Evolutionary conservation across 1,284 basidiomycete genomes (phyloP).

Genomic region (Stereum hirsutum): DNA sequence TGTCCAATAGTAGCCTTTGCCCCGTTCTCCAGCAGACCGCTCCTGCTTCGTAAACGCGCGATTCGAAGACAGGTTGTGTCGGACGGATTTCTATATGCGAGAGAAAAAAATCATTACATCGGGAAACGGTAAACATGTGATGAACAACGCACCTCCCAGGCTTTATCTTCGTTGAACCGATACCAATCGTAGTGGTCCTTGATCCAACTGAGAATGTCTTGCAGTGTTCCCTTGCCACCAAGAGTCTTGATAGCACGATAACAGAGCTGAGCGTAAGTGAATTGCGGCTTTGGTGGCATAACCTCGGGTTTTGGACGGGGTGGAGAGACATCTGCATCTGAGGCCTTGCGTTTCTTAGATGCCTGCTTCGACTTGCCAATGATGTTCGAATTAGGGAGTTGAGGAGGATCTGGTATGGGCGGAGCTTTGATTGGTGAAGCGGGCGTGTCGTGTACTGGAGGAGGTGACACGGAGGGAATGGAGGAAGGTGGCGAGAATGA

Average conservation of each 20-base stretch:
- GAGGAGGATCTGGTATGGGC: slow-evolving; percentile 22
- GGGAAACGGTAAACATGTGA: slow-evolving; percentile 7
- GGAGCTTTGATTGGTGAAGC: slow-evolving; percentile 20
- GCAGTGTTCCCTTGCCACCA: slow-evolving; percentile 80
- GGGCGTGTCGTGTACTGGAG: slow-evolving; percentile 27
- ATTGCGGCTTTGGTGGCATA: slow-evolving; percentile 71
- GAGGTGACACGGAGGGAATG: slow-evolving; percentile 62
- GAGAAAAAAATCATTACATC: slow-evolving; percentile 9
- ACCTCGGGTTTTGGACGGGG: slow-evolving; percentile 50
- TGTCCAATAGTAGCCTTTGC: slow-evolving; percentile 87
- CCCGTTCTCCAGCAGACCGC: slow-evolving; percentile 74
- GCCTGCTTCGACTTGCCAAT: slow-evolving; percentile 40
- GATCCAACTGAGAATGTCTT: slow-evolving; percentile 91
- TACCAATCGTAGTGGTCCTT: slow-evolving; percentile 86
- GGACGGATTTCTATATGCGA: slow-evolving; percentile 69
- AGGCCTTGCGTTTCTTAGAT: slow-evolving; percentile 55
- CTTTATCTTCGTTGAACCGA: slow-evolving; percentile 66
- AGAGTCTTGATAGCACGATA: slow-evolving; percentile 72
- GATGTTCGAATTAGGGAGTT: slow-evolving; percentile 52
- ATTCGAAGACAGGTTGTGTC: slow-evolving; percentile 86
- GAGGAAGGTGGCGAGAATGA: slow-evolving; percentile 78
- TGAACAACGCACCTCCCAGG: slow-evolving; percentile 70
- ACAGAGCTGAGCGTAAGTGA: slow-evolving; percentile 74
- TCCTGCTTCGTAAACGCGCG: slow-evolving; percentile 84
- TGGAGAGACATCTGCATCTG: slow-evolving; percentile 33